Conservation (phyloP, 2,329 filamentous ascomycete genomes). For the Fusarium algeriense region DNA sequence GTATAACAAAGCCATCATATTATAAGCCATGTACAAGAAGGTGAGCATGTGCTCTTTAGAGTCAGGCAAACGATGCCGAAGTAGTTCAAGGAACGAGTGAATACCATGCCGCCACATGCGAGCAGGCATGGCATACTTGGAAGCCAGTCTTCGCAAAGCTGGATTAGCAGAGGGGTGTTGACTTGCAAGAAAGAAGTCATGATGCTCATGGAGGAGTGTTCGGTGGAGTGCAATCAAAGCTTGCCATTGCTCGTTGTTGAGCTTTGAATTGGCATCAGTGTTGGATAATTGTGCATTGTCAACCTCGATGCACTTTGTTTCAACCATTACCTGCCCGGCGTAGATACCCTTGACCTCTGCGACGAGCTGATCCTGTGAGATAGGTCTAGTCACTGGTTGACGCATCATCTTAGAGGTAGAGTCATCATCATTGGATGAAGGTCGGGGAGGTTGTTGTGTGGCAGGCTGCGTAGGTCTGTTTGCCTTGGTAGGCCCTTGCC, state of each 20-base stretch:
- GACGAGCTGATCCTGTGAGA: constrained; percentile 82
- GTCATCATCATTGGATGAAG: constrained; percentile 19
- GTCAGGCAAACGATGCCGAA: constrained; percentile 78
- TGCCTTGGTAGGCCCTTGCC: constrained; percentile 14
- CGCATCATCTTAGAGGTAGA: constrained; percentile 28
- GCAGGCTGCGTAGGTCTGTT: constrained; percentile 10
- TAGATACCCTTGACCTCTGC: constrained; percentile 89
- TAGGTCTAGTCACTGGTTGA: constrained; percentile 51
- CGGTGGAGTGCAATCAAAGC: constrained; percentile 84
- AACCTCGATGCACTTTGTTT: constrained; percentile 87
- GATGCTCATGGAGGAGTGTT: constrained; percentile 83
- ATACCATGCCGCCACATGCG: constrained; percentile 96
- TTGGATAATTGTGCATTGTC: constrained; percentile 71
- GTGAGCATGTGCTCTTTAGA: constrained; percentile 90
- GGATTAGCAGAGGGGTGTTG: constrained; percentile 85
- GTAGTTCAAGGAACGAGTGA: constrained; percentile 82
- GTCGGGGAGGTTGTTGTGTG: constrained; percentile 2
- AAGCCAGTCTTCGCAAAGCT: constrained; percentile 75
- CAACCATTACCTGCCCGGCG: constrained; percentile 85
- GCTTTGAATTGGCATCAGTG: constrained; percentile 56
- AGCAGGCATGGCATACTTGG: constrained; percentile 90
- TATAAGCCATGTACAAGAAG: constrained; percentile 90
- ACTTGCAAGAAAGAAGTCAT: constrained; percentile 87
- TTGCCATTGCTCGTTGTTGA: constrained; percentile 82
- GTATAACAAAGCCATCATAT: constrained; percentile 87